phyloP scores from a whole-genome alignment of 148 eudicot species.

The Tetragonia tetragonoides region DNA sequence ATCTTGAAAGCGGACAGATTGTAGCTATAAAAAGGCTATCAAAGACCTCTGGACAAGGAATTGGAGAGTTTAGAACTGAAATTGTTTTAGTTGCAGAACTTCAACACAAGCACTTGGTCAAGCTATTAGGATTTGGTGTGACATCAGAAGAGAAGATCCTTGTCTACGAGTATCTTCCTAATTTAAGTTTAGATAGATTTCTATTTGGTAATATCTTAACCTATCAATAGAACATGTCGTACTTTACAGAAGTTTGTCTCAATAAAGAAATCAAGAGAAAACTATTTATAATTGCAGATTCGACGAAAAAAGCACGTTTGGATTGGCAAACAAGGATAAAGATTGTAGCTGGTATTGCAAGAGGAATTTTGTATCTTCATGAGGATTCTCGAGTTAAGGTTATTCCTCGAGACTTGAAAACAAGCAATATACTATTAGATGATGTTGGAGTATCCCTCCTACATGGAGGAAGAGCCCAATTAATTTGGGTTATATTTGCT shows the following conservation, averaged over 20 bases:
- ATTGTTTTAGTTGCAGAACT: constrained; percentile 33
- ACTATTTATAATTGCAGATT: too few species aligned
- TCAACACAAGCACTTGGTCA: constrained; percentile 50
- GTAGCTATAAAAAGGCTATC: constrained; percentile 49
- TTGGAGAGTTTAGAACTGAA: constrained; percentile 41
- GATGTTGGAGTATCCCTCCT: too few species aligned
- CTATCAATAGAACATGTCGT: constrained; percentile 36
- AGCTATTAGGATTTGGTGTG: constrained; percentile 42
- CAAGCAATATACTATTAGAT: constrained; percentile 42
- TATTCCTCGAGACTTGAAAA: constrained; percentile 45
- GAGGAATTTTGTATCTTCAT: constrained; percentile 42
- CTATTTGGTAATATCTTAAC: too few species aligned
- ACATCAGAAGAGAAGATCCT: too few species aligned
- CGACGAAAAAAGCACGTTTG: constrained; percentile 16
- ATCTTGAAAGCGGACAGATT: constrained; percentile 29
- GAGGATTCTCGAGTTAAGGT: constrained; percentile 42
- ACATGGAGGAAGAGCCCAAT: too few species aligned
- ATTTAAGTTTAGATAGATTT: too few species aligned
- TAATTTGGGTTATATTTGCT: too few species aligned
- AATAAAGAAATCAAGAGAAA: too few species aligned
- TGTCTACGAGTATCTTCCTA: too few species aligned
- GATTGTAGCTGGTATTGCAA: constrained; percentile 37
- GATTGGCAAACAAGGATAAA: constrained; percentile 29
- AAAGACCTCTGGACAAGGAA: constrained; percentile 37
- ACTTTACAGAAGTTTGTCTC: too few species aligned